Evolutionary conservation across 352 stramenopile genomes (phyloP).

Genomic region (Pilasporangium apinafurcum): DNA sequence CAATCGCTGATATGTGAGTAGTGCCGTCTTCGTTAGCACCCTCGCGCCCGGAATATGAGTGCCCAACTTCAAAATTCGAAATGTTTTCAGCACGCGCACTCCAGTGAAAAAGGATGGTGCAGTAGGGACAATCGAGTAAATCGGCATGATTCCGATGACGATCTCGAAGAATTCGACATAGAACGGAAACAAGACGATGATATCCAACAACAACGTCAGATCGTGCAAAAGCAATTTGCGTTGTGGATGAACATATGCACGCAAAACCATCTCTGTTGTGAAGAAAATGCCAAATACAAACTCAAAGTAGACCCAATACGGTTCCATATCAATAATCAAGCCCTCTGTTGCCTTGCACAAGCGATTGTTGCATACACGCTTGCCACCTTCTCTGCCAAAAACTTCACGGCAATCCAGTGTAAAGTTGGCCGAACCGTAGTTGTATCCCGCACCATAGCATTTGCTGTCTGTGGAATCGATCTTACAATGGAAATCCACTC

Average conservation of each 20-base stretch:
- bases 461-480: constrained; percentile 3
- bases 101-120: constrained; percentile 34
- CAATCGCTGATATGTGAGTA: constrained; percentile 19
- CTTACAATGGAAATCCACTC: constrained; percentile 22
- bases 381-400: constrained; percentile 12
- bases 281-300: constrained; percentile 32
- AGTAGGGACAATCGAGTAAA: constrained; percentile 27
- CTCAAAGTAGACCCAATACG: constrained; percentile 44
- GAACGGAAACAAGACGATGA: constrained; percentile 28
- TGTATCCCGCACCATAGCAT: constrained; percentile 21
- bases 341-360: constrained; percentile 28
- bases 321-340: constrained; percentile 42
- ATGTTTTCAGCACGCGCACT: constrained; percentile 31
- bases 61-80: constrained; percentile 41
- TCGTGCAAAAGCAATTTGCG: constrained; percentile 20
- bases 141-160: constrained; percentile 13
- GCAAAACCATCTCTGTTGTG: constrained; percentile 26
- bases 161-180: constrained; percentile 20
- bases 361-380: constrained; percentile 31
- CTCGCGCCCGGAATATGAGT: constrained; percentile 28
- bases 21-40: constrained; percentile 26
- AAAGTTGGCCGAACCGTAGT: constrained; percentile 26
- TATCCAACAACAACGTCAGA: constrained; percentile 8
- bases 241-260: constrained; percentile 17
- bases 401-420: constrained; percentile 10